These are phyloP conservation scores for Hemisphaericaspora xylanilytica DNA, from an alignment of 1,139 yeast genomes.

Conservation along the genomic window DNA sequence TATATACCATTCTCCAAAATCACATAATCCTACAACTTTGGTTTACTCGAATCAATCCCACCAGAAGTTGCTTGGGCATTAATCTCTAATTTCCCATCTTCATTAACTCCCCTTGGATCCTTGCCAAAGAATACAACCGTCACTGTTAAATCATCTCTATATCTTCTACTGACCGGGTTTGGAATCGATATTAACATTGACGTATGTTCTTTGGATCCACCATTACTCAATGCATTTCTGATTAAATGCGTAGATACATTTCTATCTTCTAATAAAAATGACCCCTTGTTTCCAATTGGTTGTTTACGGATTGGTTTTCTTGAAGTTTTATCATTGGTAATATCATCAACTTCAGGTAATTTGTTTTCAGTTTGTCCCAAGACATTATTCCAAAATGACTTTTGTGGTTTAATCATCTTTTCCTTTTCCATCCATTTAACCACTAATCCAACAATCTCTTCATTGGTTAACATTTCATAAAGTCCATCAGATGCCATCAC, in stretches of 20 bases:
- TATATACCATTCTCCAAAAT: no score
- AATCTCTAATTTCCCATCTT: conserved; percentile 50
- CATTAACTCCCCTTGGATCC: conserved; percentile 40
- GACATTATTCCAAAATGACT: conserved; percentile 43
- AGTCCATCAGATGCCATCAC: conserved; percentile 95
- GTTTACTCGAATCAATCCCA: conserved; percentile 46
- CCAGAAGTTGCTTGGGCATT: conserved; percentile 61
- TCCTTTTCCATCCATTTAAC: conserved; percentile 90
- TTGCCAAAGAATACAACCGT: conserved; percentile 91
- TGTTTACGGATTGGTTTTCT: conserved; percentile 43
- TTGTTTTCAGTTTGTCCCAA: conserved; percentile 49
- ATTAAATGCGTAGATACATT: conserved; percentile 92
- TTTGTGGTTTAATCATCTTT: conserved; percentile 58
- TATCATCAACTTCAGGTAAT: conserved; percentile 61
- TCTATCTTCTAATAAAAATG: conserved; percentile 66
- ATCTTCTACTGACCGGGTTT: conserved; percentile 86
- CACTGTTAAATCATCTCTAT: conserved; percentile 93
- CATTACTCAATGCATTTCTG: conserved; percentile 86
- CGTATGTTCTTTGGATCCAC: conserved; percentile 84
- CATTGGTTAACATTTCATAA: conserved; percentile 87
- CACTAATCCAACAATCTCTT: conserved; percentile 88
- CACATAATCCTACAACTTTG: conserved; percentile 52
- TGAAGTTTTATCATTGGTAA: conserved; percentile 53
- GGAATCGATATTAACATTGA: conserved; percentile 89
- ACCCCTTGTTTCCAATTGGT: conserved; percentile 38